Percentiles rank a stretch among this genome's conserved stretches.
phyloP scores from a whole-genome alignment of 768 basidiomycete genomes.

The Auriscalpium microsporum region DNA sequence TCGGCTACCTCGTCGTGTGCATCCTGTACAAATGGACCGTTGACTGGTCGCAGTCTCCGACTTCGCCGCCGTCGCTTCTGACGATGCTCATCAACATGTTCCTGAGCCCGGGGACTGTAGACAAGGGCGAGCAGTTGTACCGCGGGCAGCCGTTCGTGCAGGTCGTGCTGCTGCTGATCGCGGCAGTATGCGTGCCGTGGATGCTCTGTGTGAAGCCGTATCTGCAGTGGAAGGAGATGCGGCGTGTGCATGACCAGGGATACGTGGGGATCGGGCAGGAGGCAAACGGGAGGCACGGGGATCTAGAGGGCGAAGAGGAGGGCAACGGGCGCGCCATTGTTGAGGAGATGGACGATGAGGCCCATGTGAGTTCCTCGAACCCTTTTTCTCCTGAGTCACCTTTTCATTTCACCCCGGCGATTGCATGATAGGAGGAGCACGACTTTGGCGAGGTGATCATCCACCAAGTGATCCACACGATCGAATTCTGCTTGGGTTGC shows the following conservation, averaged over 20 bases:
- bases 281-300: conserved; percentile 45
- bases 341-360: conserved; percentile 64
- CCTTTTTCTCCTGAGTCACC: conserved; percentile 8
- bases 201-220: conserved; percentile 91
- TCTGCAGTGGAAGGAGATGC: conserved; percentile 81
- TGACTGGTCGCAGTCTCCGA: conserved; percentile 72
- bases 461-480: conserved; percentile 97
- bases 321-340: conserved; percentile 65
- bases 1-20: conserved; percentile 90
- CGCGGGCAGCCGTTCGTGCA: conserved; percentile 84
- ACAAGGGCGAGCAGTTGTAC: conserved; percentile 64
- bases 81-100: conserved; percentile 98
- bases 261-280: conserved; percentile 61
- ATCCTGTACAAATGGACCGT: conserved; percentile 97
- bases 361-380: conserved; percentile 44
- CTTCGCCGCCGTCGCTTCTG: conserved; percentile 78
- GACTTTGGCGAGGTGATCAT: conserved; percentile 93
- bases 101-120: conserved; percentile 77
- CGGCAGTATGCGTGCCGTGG: conserved; percentile 89
- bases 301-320: conserved; percentile 72
- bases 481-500: conserved; percentile 98
- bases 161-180: conserved; percentile 65
- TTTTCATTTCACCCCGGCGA: conserved; percentile 7
- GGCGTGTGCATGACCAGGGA: conserved; percentile 73
- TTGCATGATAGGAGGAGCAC: conserved; percentile 55